Base-by-base conservation (phyloP, 345 rosid species). In the Eucalyptus polyanthemos region DNA sequence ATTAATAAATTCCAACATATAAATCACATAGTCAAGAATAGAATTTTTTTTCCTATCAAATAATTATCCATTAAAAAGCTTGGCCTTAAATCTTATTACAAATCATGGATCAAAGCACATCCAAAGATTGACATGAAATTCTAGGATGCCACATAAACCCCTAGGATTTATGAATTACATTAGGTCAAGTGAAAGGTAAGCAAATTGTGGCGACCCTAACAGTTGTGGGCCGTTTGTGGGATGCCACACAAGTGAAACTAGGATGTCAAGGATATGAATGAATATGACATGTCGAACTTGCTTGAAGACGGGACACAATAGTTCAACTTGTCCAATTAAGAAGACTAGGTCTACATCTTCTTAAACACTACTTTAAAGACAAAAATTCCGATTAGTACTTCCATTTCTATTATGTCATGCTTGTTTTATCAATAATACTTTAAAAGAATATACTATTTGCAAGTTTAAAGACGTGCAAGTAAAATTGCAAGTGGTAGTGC, bases 401-500 rank as follows among this genome's bases (percentile, higher is more conserved):
- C 37, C 37, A 65, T 14, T 65, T 65, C 37, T 31, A n/a, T 65
- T 65, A 3, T 65, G 19, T n/a, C 19, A n/a, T 51, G 10, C 8
- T 65, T 65, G 9, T 31, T n/a, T 65, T 9, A 0, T 65, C 5
- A 65, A 65, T 29, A n/a, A 65, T 4, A n/a, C 9, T 65, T n/a
- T 54, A n/a, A 65, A 14, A 3, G 16, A 65, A 65, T 14, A 65
- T 7, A 7, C 9, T n/a, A 0, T n/a, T n/a, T 29, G 5, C 14
- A 29, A 2, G 37, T n/a, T 65, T 1, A n/a, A 0, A 65, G 21
- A 29, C 6, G 11, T 14, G 31, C 2, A 65, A 14, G 5, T 4
- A 14, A 65, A n/a, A 15, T 6, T 14, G 37, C 76, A 65, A 65
- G 37, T 65, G 37, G 21, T 4, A 14, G 5, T 65, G 11, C 5